Evolutionary conservation across 2,329 filamentous ascomycete genomes (phyloP), one percentile per base, ranked within the genome.

Genomic region (Aspergillus japonicus): DNA sequence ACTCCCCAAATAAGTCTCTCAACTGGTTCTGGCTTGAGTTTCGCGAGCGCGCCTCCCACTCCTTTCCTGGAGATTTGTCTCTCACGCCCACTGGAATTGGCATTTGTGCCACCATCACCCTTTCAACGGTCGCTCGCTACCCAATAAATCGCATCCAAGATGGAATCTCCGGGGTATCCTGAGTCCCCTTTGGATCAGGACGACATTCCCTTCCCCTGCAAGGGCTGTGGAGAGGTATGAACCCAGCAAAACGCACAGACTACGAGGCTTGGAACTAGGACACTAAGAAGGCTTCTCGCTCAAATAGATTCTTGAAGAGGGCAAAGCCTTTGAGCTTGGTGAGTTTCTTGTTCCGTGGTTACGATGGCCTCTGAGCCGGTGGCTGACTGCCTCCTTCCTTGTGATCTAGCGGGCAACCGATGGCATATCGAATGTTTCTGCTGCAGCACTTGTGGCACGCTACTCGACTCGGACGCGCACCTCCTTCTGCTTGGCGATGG

Each of bases 401-500:
- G 61, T 71, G 67, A 3, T 61, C 58, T 69, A 96, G 93, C 94
- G 75, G 93, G 93, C 64, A 95, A 96, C 77, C 87, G 94, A 84
- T 98, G 94, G 95, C 95, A 99, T 83, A 91, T 99, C 72, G 91
- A 97, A 80, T 99, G 95, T 82, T 99, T 99, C 80, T 90, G 93
- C 74, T 98, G 94, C 84, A 95, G 96, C 77, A 96, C 91, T 58
- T 99, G 94, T 82, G 87, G 88, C 72, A 97, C 93, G 62, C 87
- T 97, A 59, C 92, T 99, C 79, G 95, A 99, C 80, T 98, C 95
- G 63, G 94, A 99, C 74, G 95, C 95, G 69, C 98, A 98, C 78
- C 88, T 99, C 53, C 88, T 99, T 54, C 89, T 99, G 26, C 90
- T 99, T 64, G 95, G 95, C 75, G 95, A 99, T 80, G 95, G 95